Conservation (phyloP, 2,329 filamentous ascomycete species). For the Lachnellula arida region DNA sequence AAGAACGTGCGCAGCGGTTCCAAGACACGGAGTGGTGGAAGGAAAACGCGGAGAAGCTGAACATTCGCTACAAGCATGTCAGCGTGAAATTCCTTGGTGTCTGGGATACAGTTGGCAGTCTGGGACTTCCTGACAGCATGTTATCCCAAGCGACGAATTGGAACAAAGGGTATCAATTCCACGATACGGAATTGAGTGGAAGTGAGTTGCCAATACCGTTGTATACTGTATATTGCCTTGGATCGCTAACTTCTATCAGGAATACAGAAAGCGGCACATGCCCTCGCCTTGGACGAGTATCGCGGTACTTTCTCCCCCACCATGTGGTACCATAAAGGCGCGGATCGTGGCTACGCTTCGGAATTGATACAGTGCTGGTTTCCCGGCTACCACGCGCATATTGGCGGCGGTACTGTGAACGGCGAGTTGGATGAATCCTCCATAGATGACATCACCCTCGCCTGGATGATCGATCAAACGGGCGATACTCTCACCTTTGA, state of each 20-base stretch:
- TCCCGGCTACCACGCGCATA: constrained; percentile 1
- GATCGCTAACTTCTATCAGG: constrained; percentile 22
- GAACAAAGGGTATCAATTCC: background rate
- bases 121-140: background rate
- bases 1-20: background rate
- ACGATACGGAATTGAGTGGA: background rate
- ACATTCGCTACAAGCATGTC: background rate
- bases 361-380: constrained; percentile 5
- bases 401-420: background rate
- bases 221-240: background rate
- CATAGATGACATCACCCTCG: background rate
- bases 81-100: constrained; percentile 37
- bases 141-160: background rate
- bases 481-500: background rate
- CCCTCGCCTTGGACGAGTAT: constrained; percentile 43
- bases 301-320: constrained; percentile 33
- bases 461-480: background rate
- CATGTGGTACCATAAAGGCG: constrained; percentile 24
- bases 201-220: background rate
- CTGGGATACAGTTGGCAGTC: constrained; percentile 42
- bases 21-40: background rate
- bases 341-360: constrained; percentile 15
- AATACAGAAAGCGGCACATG: constrained; percentile 43
- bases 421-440: background rate
- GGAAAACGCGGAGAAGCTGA: background rate